Evolutionary conservation across 768 basidiomycete species (phyloP).

Genomic region (Tephrocybe sp.): DNA sequence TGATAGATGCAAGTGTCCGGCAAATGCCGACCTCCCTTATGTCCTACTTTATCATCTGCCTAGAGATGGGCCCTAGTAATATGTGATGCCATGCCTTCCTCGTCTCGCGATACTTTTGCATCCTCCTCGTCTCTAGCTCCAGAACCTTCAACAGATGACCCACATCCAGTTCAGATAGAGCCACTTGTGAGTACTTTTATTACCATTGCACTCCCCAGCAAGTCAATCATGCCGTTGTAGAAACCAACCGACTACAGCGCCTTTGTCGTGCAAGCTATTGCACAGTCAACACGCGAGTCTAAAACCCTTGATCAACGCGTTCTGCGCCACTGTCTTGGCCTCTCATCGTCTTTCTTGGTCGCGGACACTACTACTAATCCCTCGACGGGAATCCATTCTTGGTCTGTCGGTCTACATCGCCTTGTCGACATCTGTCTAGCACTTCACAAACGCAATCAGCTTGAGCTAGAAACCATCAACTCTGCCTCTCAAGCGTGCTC

Average conservation of each 20-base stretch:
- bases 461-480: slow-evolving; percentile 76
- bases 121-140: not conserved
- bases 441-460: slow-evolving; percentile 62
- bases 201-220: not conserved
- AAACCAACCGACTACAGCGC: slow-evolving; percentile 56
- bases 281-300: slow-evolving; percentile 44
- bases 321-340: slow-evolving; percentile 61
- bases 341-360: slow-evolving; percentile 77
- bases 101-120: slow-evolving; percentile 13
- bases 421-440: slow-evolving; percentile 72
- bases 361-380: slow-evolving; percentile 69
- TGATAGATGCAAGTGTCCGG: slow-evolving; percentile 7
- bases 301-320: slow-evolving; percentile 53
- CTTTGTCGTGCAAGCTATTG: slow-evolving; percentile 56
- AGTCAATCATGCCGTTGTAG: slow-evolving; percentile 8
- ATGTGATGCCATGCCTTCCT: slow-evolving; percentile 2
- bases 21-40: slow-evolving; percentile 6
- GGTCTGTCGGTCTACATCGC: slow-evolving; percentile 64
- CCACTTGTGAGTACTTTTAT: slow-evolving; percentile 9
- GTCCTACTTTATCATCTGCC: not conserved
- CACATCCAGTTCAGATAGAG: not conserved
- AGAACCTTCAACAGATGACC: not conserved
- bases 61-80: not conserved
- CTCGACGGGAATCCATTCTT: slow-evolving; percentile 52
- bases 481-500: slow-evolving; percentile 69